Percentiles rank a stretch among this genome's conserved stretches.
Conservation (phyloP, 1,139 yeast genomes). For the Geotrichum restrictum region DNA sequence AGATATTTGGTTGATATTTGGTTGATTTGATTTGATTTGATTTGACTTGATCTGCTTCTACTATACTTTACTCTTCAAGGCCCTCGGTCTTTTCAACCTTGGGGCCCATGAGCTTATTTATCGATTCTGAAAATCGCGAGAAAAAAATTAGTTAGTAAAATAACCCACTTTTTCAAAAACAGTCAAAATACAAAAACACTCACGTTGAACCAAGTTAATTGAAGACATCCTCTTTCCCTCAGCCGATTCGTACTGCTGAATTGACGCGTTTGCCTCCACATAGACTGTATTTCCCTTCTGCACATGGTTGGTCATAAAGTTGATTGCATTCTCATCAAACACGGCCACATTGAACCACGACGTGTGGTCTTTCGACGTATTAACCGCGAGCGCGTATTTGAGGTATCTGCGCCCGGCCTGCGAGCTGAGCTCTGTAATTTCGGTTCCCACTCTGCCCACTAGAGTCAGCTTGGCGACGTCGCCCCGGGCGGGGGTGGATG, state of each 20-base stretch:
- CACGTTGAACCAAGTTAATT: constrained; percentile 45
- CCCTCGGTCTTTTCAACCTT: not conserved
- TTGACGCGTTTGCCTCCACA: constrained; percentile 59
- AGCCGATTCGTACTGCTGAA: constrained; percentile 48
- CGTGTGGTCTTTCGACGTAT: constrained; percentile 49
- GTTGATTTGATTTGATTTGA: no score
- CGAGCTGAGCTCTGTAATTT: constrained; percentile 42
- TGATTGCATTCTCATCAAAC: constrained; percentile 51
- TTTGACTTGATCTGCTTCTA: no score
- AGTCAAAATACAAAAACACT: constrained; percentile 9
- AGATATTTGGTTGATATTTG: not conserved
- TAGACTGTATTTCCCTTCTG: constrained; percentile 54
- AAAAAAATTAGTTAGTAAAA: no score
- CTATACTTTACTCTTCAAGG: not conserved
- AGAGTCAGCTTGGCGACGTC: constrained; percentile 50
- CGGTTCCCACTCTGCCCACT: constrained; percentile 54
- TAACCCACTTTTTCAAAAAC: not conserved
- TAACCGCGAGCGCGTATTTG: constrained; percentile 59
- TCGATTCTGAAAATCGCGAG: constrained; percentile 20
- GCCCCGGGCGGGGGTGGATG: constrained; percentile 37
- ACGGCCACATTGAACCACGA: constrained; percentile 64
- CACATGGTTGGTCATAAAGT: constrained; percentile 51
- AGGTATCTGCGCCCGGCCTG: constrained; percentile 49
- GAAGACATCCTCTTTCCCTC: constrained; percentile 48
- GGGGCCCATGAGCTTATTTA: constrained; percentile 15